Conservation (phyloP, 176 grass and related monocot genomes). For the Avena eriantha region DNA sequence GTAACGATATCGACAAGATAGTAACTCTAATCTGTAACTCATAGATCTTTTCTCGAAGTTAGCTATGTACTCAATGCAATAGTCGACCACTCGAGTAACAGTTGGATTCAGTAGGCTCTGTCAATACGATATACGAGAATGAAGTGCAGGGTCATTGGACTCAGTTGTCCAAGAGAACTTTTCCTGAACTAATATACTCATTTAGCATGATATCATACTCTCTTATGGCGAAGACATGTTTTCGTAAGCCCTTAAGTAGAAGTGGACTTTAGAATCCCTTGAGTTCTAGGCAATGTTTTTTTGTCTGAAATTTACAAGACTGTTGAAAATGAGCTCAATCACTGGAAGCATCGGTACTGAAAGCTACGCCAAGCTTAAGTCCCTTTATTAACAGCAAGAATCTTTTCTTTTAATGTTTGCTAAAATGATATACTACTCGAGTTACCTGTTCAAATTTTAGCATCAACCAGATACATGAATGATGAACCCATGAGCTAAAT, state of each 20-base stretch:
- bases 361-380: neutral
- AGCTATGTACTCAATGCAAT: neutral
- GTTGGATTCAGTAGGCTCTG: constrained; percentile 25
- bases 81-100: neutral
- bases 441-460: neutral
- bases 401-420: neutral
- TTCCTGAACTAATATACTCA: neutral
- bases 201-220: constrained; percentile 1
- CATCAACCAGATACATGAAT: neutral
- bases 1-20: constrained; percentile 14
- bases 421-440: neutral
- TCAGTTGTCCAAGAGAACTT: neutral
- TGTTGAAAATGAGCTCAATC: constrained; percentile 12
- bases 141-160: neutral
- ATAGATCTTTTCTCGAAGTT: neutral
- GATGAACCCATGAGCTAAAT: neutral
- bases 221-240: constrained; percentile 26
- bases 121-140: neutral
- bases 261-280: constrained; percentile 17
- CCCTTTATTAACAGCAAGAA: neutral
- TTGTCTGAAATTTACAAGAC: neutral
- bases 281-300: neutral
- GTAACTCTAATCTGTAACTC: neutral
- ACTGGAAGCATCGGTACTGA: neutral
- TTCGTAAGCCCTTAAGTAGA: neutral